Evolutionary conservation across 305 asterid species (phyloP), one percentile per base, ranked within the genome.

Genomic region (Withania somnifera): DNA sequence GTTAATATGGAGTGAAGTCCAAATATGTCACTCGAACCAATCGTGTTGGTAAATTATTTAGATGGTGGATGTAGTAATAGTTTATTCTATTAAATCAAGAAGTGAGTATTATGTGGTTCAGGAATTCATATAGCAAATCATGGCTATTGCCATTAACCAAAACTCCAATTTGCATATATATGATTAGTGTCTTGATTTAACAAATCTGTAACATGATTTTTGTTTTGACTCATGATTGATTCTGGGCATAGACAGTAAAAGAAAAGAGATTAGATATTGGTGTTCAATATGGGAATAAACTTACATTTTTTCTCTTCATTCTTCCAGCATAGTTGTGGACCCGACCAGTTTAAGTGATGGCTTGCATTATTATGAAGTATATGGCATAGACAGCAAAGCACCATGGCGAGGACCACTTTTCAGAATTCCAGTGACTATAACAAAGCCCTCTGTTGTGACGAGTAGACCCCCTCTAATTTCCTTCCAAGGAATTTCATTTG

Each of bases 381-480:
- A 91, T 85, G 99, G 93, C 60, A 20, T 93, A 83, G 98, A 94
- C 87, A 89, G 94, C 88, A 91, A 88, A 84, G 92, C 97, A 11
- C 99, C 98, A 68, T 94, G 97, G 98, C 97, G 99, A 76, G 99
- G 99, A 83, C 99, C 99, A 78, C 92, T 97, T 76, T 97, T 97
- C 87, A 87, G 98, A 88, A 91, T 97, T 90, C 97, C 98, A 56
- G 56, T 97, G 75, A 97, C 98, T 51, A 90, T 97, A 86, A 92
- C 97, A 69, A 97, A 97, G 87, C 98, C 99, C 67, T 89, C 87
- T 86, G 83, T 83, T n/a, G 92, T 97, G 85, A 86, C 82, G 84
- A 88, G 83, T 86, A 92, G 87, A 42, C 99, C 98, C 76, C 97
- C 98, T 40, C 87, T 87, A 79, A 84, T 89, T 84, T 60, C 89